Evolutionary conservation across 108 stramenopile species (phyloP), one percentile per base, ranked within the genome.

Genomic region (Pseudonitzschia multistriata): DNA sequence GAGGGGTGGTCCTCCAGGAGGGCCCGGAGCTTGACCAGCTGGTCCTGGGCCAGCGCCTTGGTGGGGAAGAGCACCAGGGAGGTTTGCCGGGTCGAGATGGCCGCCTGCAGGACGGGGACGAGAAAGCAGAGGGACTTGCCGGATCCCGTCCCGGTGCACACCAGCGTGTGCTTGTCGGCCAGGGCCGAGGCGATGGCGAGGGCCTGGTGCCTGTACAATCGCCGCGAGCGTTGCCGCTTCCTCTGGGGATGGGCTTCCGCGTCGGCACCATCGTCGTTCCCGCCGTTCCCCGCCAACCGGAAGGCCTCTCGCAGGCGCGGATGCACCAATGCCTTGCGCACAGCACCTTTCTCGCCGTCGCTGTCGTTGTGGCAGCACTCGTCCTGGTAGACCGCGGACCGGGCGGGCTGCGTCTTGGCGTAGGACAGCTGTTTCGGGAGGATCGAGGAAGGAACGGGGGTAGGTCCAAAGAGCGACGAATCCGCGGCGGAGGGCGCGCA

Each of bases 31-130:
- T 94, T 87, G 19, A 87, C 79, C 21, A 94, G 66, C 82, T 99
- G 98, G 83, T 99, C 98, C 76, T 99, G 96, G 13, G 98, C 98
- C 54, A 99, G 70, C 11, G 98, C 97, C 67, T 99, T 99, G 28
- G 98, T 99, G 0, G 98, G 98, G 70, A 97, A 99, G 13, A 99
- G 63, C 22, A 96, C 78, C 22, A 99, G 53, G 2, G 94, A 80
- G 10, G 69, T 57, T 74, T 68, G 62, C 2, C 78, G 77, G 59
- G 57, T n/a, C 5, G 11, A 3, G 39, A 91, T 50, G 2, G 89
- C 88, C 10, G 78, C 69, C 13, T 89, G 72, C 63, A 96, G 52
- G 25, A 92, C 90, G 2, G 95, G 97, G 6, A 96, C 49, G 40
- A 86, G 64, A 74, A 90, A 97, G 59, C 89, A 87, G n/a, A 96